Evolutionary conservation across 805 yeast species (phyloP).

Genomic region (Monosporozyma aquatica): DNA sequence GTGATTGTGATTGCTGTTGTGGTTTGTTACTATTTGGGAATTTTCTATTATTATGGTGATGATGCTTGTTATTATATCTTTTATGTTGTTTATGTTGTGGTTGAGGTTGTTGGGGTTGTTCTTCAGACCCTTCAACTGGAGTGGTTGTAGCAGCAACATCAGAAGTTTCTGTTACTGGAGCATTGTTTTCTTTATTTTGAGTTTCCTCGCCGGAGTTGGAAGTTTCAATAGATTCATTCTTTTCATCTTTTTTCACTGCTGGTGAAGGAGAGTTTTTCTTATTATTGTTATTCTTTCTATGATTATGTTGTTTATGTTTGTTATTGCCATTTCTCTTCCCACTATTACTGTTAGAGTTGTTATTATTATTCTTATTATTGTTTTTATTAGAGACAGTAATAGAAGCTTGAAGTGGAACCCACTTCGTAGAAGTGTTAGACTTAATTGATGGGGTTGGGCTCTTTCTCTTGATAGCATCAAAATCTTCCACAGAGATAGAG

Average conservation of each 20-base stretch:
- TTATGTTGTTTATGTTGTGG: slow-evolving; percentile 6
- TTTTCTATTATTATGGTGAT: slow-evolving; percentile 2
- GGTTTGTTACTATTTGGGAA: slow-evolving; percentile 20
- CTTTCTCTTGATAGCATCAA: slow-evolving; percentile 14
- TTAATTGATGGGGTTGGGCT: slow-evolving; percentile 13
- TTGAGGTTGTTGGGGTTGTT: slow-evolving; percentile 6
- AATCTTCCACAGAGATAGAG: slow-evolving; percentile 15
- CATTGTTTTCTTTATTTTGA: too few relatives aligned
- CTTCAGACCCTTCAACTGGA: not conserved
- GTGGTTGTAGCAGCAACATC: slow-evolving; percentile 1
- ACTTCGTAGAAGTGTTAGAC: slow-evolving; percentile 35
- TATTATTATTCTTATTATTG: slow-evolving; percentile 8
- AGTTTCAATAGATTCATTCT: slow-evolving; percentile 1
- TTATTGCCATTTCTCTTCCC: slow-evolving; percentile 7
- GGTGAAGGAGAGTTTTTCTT: not conserved
- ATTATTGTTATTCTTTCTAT: not conserved
- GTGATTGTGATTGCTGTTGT: slow-evolving; percentile 11
- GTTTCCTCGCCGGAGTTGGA: too few relatives aligned
- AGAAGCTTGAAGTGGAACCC: slow-evolving; percentile 62
- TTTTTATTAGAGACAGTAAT: slow-evolving; percentile 33
- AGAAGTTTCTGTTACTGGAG: slow-evolving; percentile 6
- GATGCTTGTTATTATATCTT: slow-evolving; percentile 3
- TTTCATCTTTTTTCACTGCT: not conserved
- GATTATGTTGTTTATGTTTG: slow-evolving; percentile 7
- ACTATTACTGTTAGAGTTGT: slow-evolving; percentile 7